These are phyloP conservation scores for Heliamphora pulchella DNA, from an alignment of 179 eudicot genomes.

Conservation along the genomic window DNA sequence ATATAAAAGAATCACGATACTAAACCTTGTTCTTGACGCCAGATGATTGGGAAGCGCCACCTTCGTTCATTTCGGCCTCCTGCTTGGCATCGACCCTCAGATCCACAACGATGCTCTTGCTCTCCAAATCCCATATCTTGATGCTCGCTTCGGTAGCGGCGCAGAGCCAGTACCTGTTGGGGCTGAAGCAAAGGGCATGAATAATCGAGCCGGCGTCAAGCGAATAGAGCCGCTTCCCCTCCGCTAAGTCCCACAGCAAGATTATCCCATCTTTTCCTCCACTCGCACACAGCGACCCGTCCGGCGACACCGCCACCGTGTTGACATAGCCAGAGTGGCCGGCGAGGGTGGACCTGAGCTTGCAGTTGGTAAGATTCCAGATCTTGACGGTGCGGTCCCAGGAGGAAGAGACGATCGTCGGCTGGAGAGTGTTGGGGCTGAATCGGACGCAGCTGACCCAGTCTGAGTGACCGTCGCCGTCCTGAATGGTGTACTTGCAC, in stretches of 20 bases:
- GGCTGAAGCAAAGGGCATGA: conserved; percentile 55
- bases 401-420: conserved; percentile 55
- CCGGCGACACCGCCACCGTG: conserved; percentile 70
- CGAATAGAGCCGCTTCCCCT: conserved; percentile 52
- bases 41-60: background rate
- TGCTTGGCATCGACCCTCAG: conserved; percentile 44
- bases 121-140: conserved; percentile 55
- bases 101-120: conserved; percentile 49
- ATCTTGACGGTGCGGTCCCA: conserved; percentile 58
- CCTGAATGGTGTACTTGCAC: conserved; percentile 43
- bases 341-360: conserved; percentile 49
- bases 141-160: conserved; percentile 52
- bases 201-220: conserved; percentile 46
- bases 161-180: conserved; percentile 62
- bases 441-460: conserved; percentile 40
- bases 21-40: conserved; percentile 2
- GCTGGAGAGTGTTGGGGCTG: conserved; percentile 44
- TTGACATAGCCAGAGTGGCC: conserved; percentile 57
- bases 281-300: conserved; percentile 63
- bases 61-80: conserved; percentile 32
- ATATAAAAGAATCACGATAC: background rate
- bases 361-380: conserved; percentile 63
- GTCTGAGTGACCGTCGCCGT: conserved; percentile 16
- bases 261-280: conserved; percentile 59
- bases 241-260: conserved; percentile 57